Base-by-base conservation (phyloP, 345 rosid species). In the Citropsis articulata region DNA sequence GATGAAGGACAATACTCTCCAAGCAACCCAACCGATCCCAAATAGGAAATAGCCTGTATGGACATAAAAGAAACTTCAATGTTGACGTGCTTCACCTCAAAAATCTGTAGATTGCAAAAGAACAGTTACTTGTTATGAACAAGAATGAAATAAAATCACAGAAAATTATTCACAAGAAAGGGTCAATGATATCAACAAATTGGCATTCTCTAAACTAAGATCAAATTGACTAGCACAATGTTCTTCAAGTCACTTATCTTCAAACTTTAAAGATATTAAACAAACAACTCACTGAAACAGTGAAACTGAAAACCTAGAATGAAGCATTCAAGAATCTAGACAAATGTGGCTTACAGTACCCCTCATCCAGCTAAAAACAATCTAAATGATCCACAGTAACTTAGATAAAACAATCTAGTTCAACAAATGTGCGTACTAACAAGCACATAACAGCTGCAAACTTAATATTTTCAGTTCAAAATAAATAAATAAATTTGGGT, bases 11-110 rank as follows among this genome's bases (percentile, higher is more conserved):
- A 81, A 77, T 84, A 84, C 76, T 81, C 86, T 72, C 91, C 91
- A 77, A 88, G 90, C 77, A 86, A 84, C 72, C 89, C 90, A 73
- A 88, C 77, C n/a, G 79, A 59, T 83, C 78, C 81, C 89, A 84
- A 77, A 77, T 71, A 77, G 48, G 75, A 79, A 72, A 78, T 72
- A 80, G 84, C 83, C 79, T 78, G 80, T 86, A 81, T 71, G 83
- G 89, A 88, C 91, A 88, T 88, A 88, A 86, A 88, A 84, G 83
- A 84, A 72, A 71, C 78, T 81, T 84, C 85, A 77, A 83, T 64
- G 64, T 77, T 75, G 5, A 81, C 75, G 55, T 71, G 28, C 86
- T 75, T 79, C 86, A 79, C 78, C 80, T 75, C 73, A 66, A 71
- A 62, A 63, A 73, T 60, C 78, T 66, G 83, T 81, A 59, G 50